Conservation (phyloP, 2,329 filamentous ascomycete genomes). For the Cryphonectria naterciae region DNA sequence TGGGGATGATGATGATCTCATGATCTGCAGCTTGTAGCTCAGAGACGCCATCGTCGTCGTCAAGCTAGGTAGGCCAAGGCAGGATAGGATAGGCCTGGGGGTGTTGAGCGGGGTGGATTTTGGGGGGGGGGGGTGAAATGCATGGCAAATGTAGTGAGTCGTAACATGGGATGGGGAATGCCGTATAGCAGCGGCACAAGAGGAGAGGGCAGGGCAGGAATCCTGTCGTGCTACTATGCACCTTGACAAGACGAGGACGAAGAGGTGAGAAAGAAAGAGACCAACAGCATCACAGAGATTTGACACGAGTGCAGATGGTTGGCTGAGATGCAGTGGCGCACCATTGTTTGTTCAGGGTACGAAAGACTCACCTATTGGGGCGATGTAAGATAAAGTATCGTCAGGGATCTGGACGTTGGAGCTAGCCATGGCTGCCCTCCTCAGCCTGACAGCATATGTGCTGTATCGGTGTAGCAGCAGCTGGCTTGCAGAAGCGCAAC, state of each 20-base stretch:
- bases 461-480: background rate
- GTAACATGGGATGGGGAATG: conserved; percentile 22
- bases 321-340: conserved; percentile 40
- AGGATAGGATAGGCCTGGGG: background rate
- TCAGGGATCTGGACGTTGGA: conserved; percentile 50
- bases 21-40: conserved; percentile 10
- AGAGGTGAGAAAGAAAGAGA: conserved; percentile 36
- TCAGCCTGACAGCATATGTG: background rate
- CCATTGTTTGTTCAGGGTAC: conserved; percentile 23
- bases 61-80: background rate
- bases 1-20: background rate
- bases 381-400: conserved; percentile 53
- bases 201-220: conserved; percentile 31
- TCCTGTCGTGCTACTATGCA: conserved; percentile 17
- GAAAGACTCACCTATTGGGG: conserved; percentile 58
- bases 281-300: conserved; percentile 51
- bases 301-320: conserved; percentile 57
- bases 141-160: background rate
- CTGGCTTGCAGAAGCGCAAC: background rate
- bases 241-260: conserved; percentile 31
- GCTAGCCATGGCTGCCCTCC: conserved; percentile 43
- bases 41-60: background rate
- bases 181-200: conserved; percentile 9
- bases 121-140: too few species aligned
- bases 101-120: background rate